Evolutionary conservation across 495 filamentous ascomycete species (phyloP).

Genomic region (Talaromyces trachyspermus): DNA sequence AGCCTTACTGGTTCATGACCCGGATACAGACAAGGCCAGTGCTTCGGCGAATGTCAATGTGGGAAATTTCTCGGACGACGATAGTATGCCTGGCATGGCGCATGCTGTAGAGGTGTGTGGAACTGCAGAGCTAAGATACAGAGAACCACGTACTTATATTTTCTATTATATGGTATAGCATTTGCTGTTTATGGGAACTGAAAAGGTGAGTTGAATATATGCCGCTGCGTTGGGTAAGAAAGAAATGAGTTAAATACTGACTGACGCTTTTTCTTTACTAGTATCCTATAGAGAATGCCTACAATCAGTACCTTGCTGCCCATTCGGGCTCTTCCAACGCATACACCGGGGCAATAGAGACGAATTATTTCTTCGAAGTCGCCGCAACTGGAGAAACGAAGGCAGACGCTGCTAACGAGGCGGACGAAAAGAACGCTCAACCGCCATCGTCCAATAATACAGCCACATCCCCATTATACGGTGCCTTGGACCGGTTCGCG

Average conservation of each 20-base stretch:
- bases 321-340: conserved; percentile 92
- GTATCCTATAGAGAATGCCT: conserved; percentile 94
- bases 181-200: conserved; percentile 96
- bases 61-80: conserved; percentile 85
- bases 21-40: conserved; percentile 93
- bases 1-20: conserved; percentile 87
- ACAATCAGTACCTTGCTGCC: conserved; percentile 83
- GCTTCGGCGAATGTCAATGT: conserved; percentile 94
- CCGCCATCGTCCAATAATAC: conserved; percentile 23
- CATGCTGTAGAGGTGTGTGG: conserved; percentile 64
- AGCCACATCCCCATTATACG: conserved; percentile 62
- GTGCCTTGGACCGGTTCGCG: conserved; percentile 89
- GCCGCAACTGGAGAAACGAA: conserved; percentile 50
- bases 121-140: background rate
- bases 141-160: too few relatives aligned
- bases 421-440: background rate
- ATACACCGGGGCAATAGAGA: conserved; percentile 87
- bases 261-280: conserved; percentile 19
- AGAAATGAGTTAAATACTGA: too few relatives aligned
- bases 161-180: too few relatives aligned
- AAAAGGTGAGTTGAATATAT: conserved; percentile 56
- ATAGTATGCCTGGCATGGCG: conserved; percentile 88
- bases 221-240: background rate
- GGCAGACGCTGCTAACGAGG: conserved; percentile 25
- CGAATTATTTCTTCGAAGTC: conserved; percentile 97